Evolutionary conservation across 805 yeast genomes (phyloP).

Genomic region (Wickerhamiella bombiphila): DNA sequence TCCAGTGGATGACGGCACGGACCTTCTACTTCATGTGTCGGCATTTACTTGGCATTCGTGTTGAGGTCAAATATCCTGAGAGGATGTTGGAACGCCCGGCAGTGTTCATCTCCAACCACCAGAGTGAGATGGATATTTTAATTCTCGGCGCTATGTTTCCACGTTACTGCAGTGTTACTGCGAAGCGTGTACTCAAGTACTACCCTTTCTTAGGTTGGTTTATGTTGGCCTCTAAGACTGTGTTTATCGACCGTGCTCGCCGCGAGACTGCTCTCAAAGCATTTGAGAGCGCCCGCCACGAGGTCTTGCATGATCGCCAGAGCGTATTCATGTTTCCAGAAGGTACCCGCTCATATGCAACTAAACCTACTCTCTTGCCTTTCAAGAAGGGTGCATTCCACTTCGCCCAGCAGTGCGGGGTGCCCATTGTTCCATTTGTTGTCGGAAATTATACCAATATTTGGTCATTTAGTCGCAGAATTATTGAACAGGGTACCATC

Average conservation of each 20-base stretch:
- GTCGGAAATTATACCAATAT: constrained; percentile 73
- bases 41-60: constrained; percentile 48
- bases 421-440: constrained; percentile 80
- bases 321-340: constrained; percentile 89
- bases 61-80: constrained; percentile 41
- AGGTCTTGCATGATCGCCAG: constrained; percentile 47
- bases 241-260: constrained; percentile 73
- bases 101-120: constrained; percentile 76
- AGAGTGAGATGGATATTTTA: constrained; percentile 72
- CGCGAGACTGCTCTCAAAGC: constrained; percentile 63
- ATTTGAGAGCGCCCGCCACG: constrained; percentile 51
- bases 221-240: constrained; percentile 80
- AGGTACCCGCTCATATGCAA: constrained; percentile 81
- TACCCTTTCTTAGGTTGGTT: constrained; percentile 95
- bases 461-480: constrained; percentile 42
- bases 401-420: constrained; percentile 80
- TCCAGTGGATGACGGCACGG: constrained; percentile 85
- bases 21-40: constrained; percentile 56
- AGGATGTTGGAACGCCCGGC: constrained; percentile 46
- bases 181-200: constrained; percentile 69
- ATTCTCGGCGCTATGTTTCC: constrained; percentile 77
- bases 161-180: constrained; percentile 78
- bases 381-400: constrained; percentile 98
- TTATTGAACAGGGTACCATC: constrained; percentile 66
- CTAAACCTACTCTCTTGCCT: constrained; percentile 57